These are phyloP conservation scores for Malassezia yamatoensis DNA, from an alignment of 1,284 basidiomycete genomes.

Conservation along the genomic window DNA sequence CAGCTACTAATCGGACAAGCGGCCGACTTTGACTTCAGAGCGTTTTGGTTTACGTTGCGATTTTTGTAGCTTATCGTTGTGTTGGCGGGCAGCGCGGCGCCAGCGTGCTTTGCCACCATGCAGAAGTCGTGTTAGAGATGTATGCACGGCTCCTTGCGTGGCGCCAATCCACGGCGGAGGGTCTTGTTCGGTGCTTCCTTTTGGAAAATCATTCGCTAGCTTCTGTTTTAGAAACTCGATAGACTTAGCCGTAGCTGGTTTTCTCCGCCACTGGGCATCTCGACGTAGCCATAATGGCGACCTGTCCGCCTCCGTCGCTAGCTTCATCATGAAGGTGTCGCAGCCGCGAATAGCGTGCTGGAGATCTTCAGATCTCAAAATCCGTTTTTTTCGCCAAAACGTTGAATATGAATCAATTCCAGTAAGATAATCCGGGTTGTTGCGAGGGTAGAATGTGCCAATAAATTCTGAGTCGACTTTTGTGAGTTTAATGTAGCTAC, in stretches of 20 bases:
- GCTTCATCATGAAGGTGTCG: conserved; percentile 6
- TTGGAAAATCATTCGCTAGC: background rate
- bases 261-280: conserved; percentile 7
- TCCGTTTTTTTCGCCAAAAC: conserved; percentile 4
- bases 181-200: background rate
- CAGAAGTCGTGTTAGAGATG: conserved; percentile 4
- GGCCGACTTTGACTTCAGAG: background rate
- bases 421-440: conserved; percentile 6
- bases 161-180: background rate
- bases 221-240: background rate
- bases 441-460: background rate
- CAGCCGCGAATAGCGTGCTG: conserved; percentile 12
- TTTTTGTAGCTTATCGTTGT: conserved; percentile 3
- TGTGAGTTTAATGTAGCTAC: conserved; percentile 65
- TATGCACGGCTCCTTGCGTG: conserved; percentile 8
- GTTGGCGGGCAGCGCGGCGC: background rate
- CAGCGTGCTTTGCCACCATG: conserved; percentile 6
- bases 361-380: conserved; percentile 6
- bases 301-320: background rate
- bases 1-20: background rate
- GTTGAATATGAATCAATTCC: background rate
- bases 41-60: background rate
- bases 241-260: conserved; percentile 2
- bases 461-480: conserved; percentile 24
- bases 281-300: conserved; percentile 12